Conservation (phyloP, 352 stramenopile species). For the Globisporangium polare region DNA sequence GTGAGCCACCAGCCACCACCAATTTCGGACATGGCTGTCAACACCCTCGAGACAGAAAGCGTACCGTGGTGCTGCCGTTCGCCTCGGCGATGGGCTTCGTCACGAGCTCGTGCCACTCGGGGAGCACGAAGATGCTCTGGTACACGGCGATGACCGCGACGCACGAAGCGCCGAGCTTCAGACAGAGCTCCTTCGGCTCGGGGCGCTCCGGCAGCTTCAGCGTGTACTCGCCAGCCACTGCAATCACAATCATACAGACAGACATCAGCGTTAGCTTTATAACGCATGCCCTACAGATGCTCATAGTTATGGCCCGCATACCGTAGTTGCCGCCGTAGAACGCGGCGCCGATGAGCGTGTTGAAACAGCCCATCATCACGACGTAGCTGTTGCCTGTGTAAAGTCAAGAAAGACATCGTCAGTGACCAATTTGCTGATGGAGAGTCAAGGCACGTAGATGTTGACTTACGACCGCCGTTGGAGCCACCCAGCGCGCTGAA, state of each 20-base stretch:
- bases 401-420: slow-evolving; percentile 1
- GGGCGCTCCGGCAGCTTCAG: slow-evolving; percentile 73
- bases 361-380: slow-evolving; percentile 83
- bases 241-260: neutral
- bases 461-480: slow-evolving; percentile 30
- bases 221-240: slow-evolving; percentile 78
- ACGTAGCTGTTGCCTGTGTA: slow-evolving; percentile 43
- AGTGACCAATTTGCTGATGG: neutral
- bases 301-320: slow-evolving; percentile 6
- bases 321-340: slow-evolving; percentile 87
- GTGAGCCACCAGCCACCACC: slow-evolving; percentile 2
- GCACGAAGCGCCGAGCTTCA: slow-evolving; percentile 74
- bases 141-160: slow-evolving; percentile 75
- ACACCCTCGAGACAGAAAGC: neutral
- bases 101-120: slow-evolving; percentile 68
- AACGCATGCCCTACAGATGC: neutral
- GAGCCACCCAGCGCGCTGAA: slow-evolving; percentile 79
- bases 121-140: slow-evolving; percentile 78
- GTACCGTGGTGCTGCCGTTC: slow-evolving; percentile 52
- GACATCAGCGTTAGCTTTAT: neutral
- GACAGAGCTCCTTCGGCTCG: slow-evolving; percentile 69
- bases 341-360: slow-evolving; percentile 72
- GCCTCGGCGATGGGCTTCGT: slow-evolving; percentile 73
- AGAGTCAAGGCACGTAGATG: neutral
- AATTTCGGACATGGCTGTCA: neutral